phyloP scores from a whole-genome alignment of 768 basidiomycete genomes.

The Termitomyces sp. region DNA sequence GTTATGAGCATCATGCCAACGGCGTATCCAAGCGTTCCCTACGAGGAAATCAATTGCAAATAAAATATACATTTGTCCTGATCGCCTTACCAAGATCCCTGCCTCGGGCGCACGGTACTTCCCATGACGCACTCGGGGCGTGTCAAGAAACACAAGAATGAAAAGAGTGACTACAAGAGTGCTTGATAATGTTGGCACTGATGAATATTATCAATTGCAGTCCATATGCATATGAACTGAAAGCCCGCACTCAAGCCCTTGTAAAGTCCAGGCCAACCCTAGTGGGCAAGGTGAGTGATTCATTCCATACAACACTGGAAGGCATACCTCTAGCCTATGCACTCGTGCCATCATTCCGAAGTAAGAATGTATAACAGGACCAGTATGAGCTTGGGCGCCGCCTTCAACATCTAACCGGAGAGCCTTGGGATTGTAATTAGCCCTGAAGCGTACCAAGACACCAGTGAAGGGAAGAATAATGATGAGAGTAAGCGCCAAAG shows the following conservation, averaged over 20 bases:
- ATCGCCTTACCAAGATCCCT: constrained; percentile 41
- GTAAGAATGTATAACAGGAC: constrained; percentile 74
- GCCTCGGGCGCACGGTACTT: constrained; percentile 62
- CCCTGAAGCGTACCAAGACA: constrained; percentile 71
- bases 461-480: constrained; percentile 64
- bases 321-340: constrained; percentile 64
- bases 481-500: constrained; percentile 50
- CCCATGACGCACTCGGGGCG: constrained; percentile 58
- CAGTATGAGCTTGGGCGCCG: constrained; percentile 70
- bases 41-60: constrained; percentile 1
- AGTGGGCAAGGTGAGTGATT: neutral
- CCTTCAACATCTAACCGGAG: constrained; percentile 79
- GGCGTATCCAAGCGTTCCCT: constrained; percentile 62
- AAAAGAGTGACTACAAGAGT: constrained; percentile 57
- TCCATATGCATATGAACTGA: neutral
- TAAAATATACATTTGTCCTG: neutral
- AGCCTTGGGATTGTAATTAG: constrained; percentile 84
- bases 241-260: constrained; percentile 62
- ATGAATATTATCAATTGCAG: neutral
- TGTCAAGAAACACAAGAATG: constrained; percentile 55
- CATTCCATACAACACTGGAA: neutral
- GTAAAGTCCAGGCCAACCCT: constrained; percentile 73
- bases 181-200: constrained; percentile 43
- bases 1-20: constrained; percentile 62
- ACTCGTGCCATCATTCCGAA: constrained; percentile 73